Evolutionary conservation across 495 filamentous ascomycete species (phyloP).

Genomic region (Glutinoglossum americanum): DNA sequence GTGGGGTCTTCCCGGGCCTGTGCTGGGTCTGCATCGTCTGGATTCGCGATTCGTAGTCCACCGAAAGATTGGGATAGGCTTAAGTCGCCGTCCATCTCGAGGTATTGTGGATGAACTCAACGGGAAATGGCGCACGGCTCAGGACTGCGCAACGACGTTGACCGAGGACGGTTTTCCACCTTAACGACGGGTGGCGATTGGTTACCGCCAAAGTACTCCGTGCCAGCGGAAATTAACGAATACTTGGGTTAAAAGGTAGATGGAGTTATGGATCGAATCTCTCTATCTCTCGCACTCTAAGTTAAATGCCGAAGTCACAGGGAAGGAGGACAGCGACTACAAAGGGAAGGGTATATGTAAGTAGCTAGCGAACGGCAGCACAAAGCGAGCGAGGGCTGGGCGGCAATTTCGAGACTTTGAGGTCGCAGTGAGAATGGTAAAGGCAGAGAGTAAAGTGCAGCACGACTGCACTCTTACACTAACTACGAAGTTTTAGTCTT

Average conservation of each 20-base stretch:
- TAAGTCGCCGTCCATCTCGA: conserved; percentile 67
- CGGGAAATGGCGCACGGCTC: not conserved
- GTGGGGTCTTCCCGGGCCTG: conserved; percentile 25
- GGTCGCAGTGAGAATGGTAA: not conserved
- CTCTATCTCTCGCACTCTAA: not conserved
- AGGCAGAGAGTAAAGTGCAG: not conserved
- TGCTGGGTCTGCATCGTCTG: conserved; percentile 55
- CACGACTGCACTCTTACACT: not conserved
- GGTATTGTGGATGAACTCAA: not conserved
- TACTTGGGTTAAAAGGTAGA: not conserved
- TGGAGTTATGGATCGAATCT: not conserved
- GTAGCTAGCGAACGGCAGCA: not conserved
- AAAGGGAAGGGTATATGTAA: not conserved
- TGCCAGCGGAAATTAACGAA: not conserved
- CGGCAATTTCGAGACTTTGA: not conserved
- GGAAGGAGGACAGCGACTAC: not conserved
- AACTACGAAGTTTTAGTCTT: not conserved
- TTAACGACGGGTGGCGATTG: not conserved
- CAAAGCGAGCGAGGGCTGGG: not conserved
- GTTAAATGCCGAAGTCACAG: not conserved
- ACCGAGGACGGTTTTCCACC: not conserved
- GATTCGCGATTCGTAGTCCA: conserved; percentile 91
- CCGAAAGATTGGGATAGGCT: conserved; percentile 85
- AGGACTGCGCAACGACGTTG: not conserved
- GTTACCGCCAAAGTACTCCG: not conserved